Percentiles rank a stretch among this genome's conserved stretches.
phyloP scores from a whole-genome alignment of 2,329 filamentous ascomycete species.

The Tolypocladium nubicola region DNA sequence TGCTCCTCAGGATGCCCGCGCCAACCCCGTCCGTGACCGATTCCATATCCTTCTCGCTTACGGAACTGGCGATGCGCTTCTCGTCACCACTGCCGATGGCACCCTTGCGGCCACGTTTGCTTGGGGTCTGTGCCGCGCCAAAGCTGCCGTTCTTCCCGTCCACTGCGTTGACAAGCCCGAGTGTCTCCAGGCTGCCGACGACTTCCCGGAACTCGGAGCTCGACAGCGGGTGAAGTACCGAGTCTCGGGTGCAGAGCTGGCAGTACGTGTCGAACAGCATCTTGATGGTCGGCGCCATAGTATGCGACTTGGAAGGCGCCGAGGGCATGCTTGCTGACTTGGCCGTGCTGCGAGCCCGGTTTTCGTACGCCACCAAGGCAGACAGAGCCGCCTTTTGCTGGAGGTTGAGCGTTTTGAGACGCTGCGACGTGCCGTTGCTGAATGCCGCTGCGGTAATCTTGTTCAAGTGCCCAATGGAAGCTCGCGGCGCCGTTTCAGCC shows the following conservation, averaged over 20 bases:
- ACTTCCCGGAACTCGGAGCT: constrained; percentile 93
- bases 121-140: constrained; percentile 55
- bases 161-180: constrained; percentile 64
- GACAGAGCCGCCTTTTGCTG: constrained; percentile 96
- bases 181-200: constrained; percentile 75
- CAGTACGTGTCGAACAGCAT: constrained; percentile 77
- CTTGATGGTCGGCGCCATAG: constrained; percentile 68
- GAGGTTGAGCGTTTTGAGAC: constrained; percentile 79
- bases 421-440: constrained; percentile 75
- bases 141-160: constrained; percentile 63
- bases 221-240: constrained; percentile 80
- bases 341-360: constrained; percentile 46
- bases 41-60: constrained; percentile 70
- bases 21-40: constrained; percentile 55
- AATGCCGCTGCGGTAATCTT: constrained; percentile 85
- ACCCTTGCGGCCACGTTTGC: constrained; percentile 52
- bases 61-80: constrained; percentile 65
- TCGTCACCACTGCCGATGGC: constrained; percentile 54
- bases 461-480: constrained; percentile 82
- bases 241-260: constrained; percentile 72
- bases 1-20: constrained; percentile 50
- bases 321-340: constrained; percentile 27
- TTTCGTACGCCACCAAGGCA: constrained; percentile 78
- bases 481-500: constrained; percentile 71
- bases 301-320: constrained; percentile 52